Evolutionary conservation across 805 yeast genomes (phyloP).

Genomic region (Yamadazyma endophytica): DNA sequence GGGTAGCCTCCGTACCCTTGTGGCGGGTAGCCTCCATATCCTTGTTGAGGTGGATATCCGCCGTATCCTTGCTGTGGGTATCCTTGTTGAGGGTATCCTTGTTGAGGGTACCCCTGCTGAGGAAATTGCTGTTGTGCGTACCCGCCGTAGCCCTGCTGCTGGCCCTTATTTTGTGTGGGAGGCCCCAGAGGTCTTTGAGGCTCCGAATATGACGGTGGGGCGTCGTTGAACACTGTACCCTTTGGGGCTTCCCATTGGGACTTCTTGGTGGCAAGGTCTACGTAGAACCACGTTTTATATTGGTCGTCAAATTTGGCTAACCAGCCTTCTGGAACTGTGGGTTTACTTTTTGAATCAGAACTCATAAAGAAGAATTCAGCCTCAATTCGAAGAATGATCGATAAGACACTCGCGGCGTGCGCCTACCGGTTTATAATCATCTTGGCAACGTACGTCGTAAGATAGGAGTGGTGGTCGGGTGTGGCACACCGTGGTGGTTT

Average conservation of each 20-base stretch:
- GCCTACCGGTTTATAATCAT: too few relatives aligned
- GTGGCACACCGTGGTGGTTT: too few relatives aligned
- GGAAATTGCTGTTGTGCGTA: neutral
- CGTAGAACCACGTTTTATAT: constrained; percentile 75
- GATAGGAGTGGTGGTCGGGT: too few relatives aligned
- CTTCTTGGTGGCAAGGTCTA: constrained; percentile 62
- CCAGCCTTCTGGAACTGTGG: constrained; percentile 67
- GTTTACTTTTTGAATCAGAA: constrained; percentile 32
- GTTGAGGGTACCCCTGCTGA: neutral
- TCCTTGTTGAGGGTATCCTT: constrained; percentile 7
- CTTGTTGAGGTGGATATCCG: constrained; percentile 22
- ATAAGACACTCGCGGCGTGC: too few relatives aligned
- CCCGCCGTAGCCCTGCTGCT: constrained; percentile 1
- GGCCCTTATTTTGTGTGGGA: constrained; percentile 4
- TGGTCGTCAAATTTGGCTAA: constrained; percentile 67
- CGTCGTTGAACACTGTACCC: constrained; percentile 34
- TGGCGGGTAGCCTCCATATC: constrained; percentile 28
- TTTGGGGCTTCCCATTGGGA: constrained; percentile 91
- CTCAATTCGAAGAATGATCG: too few relatives aligned
- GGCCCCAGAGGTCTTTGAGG: constrained; percentile 1
- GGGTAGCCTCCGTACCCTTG: constrained; percentile 27
- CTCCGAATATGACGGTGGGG: constrained; percentile 33
- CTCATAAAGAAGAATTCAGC: too few relatives aligned
- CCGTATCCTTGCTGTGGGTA: constrained; percentile 14
- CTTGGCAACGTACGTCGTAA: too few relatives aligned